Evolutionary conservation across 768 basidiomycete genomes (phyloP).

Genomic region (Amanita rimosa): DNA sequence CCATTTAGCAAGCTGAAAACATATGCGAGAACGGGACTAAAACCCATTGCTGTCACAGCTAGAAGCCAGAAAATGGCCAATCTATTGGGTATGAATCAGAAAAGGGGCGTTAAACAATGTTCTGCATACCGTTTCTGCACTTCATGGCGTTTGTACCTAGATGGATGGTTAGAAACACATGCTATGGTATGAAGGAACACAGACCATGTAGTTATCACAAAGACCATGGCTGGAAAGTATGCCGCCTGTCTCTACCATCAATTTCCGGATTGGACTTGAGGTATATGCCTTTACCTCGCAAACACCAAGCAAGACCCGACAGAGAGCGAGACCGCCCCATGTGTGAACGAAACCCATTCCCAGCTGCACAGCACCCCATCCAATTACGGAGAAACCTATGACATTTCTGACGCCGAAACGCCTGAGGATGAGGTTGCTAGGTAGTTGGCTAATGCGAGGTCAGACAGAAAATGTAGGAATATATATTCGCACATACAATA

Average conservation of each 20-base stretch:
- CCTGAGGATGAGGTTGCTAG: slow-evolving; percentile 31
- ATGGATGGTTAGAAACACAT: background rate
- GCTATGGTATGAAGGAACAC: background rate
- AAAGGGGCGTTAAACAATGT: slow-evolving; percentile 5
- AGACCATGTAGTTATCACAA: slow-evolving; percentile 35
- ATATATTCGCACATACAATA: slow-evolving; percentile 20
- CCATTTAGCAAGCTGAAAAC: slow-evolving; percentile 28
- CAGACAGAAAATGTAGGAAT: background rate
- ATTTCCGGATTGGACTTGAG: background rate
- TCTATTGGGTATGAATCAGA: slow-evolving; percentile 1
- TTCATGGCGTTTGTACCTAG: slow-evolving; percentile 36
- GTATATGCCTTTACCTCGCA: slow-evolving; percentile 23
- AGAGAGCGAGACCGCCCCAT: slow-evolving; percentile 28
- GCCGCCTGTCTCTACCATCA: slow-evolving; percentile 20
- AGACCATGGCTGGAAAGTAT: slow-evolving; percentile 34
- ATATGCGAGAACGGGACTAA: slow-evolving; percentile 34
- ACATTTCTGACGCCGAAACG: slow-evolving; percentile 32
- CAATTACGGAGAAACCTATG: slow-evolving; percentile 27
- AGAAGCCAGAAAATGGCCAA: slow-evolving; percentile 26
- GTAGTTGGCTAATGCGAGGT: slow-evolving; percentile 26
- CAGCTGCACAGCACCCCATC: slow-evolving; percentile 33
- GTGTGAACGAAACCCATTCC: slow-evolving; percentile 33
- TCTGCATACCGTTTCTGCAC: slow-evolving; percentile 28
- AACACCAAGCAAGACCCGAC: slow-evolving; percentile 31
- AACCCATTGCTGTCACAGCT: slow-evolving; percentile 26